Evolutionary conservation across 768 basidiomycete species (phyloP), one percentile per base, ranked within the genome.

Genomic region (Rhizopogon salebrosus): DNA sequence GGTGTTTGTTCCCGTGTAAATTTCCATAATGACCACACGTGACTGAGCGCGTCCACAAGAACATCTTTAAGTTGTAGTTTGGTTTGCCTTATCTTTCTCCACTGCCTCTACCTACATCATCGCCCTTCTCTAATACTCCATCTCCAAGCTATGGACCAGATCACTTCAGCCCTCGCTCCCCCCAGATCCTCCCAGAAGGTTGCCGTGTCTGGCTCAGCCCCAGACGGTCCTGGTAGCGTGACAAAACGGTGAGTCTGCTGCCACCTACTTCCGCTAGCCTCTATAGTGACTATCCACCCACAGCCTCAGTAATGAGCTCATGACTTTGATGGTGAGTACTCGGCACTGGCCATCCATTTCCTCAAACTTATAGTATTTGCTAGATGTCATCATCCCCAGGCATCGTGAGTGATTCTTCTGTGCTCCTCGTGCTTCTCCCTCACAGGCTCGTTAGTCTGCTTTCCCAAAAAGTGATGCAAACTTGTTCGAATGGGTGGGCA

Each of bases 371-470:
- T 49, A 34, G 49, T 26, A 36, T 13, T 58, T 27, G 48, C 2
- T 54, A 92, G 90, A 92, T 92, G 89, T 87, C 89, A 53, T 82
- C 87, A 39, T 88, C 89, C n/a, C 86, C 89, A 41, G 91, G 89
- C 53, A 90, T 92, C 60, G 90, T 93, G 54, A 63, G 87, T 75
- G 26, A 35, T 40, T n/a, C 11, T 43, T 9, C 14, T 11, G 7
- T 42, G 11, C 23, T 27, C 26, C 11, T 31, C 36, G 8, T 3
- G 23, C 24, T 37, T 14, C 27, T 23, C 20, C 40, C 26, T 45
- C 29, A 35, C 40, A 54, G n/a, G 53, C 14, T 20, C 24, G 14
- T 53, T 59, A 92, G 91, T 92, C 92, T 43, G 92, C 92, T 6
- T 94, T 93, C 67, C 92, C 92, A 1, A 92, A 87, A 64, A 83